Percentiles rank a stretch among this genome's conserved stretches.
These are phyloP conservation scores for Candida parachauliodes DNA, from an alignment of 805 yeast genomes.

Conservation along the genomic window DNA sequence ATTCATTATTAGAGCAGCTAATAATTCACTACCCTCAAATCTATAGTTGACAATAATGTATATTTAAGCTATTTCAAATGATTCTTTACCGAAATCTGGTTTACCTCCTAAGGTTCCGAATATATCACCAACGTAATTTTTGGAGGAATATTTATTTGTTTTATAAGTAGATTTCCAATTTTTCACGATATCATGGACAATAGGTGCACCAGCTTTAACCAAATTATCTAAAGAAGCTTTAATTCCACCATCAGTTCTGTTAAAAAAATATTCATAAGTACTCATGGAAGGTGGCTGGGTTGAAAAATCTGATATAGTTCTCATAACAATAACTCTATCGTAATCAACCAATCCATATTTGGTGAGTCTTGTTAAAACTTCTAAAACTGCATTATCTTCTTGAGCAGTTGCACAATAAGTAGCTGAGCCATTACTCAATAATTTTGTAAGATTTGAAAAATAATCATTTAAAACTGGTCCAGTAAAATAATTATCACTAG, in stretches of 20 bases:
- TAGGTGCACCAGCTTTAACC: slow-evolving; percentile 50
- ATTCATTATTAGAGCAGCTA: slow-evolving; percentile 48
- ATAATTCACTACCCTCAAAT: slow-evolving; percentile 38
- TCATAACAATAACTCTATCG: slow-evolving; percentile 54
- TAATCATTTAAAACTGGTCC: slow-evolving; percentile 51
- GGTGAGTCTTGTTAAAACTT: slow-evolving; percentile 53
- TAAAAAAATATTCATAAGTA: slow-evolving; percentile 49
- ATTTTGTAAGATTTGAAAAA: slow-evolving; percentile 43
- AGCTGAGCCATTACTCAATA: slow-evolving; percentile 58
- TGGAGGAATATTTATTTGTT: slow-evolving; percentile 31
- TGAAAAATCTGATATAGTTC: slow-evolving; percentile 59
- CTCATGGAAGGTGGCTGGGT: slow-evolving; percentile 47
- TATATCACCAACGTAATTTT: slow-evolving; percentile 60
- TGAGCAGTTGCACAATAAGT: slow-evolving; percentile 60
- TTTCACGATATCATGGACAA: slow-evolving; percentile 47
- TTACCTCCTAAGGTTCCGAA: slow-evolving; percentile 51
- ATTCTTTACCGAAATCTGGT: slow-evolving; percentile 34
- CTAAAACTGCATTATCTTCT: slow-evolving; percentile 66
- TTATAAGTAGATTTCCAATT: slow-evolving; percentile 44
- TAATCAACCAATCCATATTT: slow-evolving; percentile 53
- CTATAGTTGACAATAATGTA: slow-evolving; percentile 3
- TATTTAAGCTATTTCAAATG: slow-evolving; percentile 11
- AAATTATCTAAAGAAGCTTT: slow-evolving; percentile 48
- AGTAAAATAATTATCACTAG: slow-evolving; percentile 58
- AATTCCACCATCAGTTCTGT: slow-evolving; percentile 50